A percentile compares a stretch with the other conserved stretches of the same genome.
Conservation (phyloP, 2,329 filamentous ascomycete species). For the Aspergillus fumigatiaffinis region DNA sequence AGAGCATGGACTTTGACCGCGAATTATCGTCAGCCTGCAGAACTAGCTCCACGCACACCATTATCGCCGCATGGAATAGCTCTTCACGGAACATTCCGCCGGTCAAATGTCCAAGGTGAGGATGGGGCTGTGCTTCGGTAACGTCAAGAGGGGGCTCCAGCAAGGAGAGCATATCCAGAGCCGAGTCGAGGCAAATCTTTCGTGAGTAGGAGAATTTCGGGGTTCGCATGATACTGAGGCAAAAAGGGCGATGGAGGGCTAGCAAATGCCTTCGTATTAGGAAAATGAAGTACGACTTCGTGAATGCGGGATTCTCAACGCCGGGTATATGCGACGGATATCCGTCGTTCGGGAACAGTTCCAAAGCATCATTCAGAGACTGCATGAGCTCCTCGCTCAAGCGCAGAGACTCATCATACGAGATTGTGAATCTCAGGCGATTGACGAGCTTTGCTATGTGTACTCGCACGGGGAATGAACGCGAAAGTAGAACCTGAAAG, state of each 20-base stretch:
- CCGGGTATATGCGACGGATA: conserved; percentile 4
- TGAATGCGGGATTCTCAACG: conserved; percentile 20
- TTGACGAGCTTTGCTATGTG: conserved; percentile 30
- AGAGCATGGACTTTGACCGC: conserved; percentile 2
- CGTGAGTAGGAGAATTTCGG: conserved; percentile 36
- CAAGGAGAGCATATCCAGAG: conserved; percentile 32
- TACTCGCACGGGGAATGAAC: conserved; percentile 26
- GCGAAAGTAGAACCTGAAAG: conserved; percentile 26
- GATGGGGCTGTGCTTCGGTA: conserved; percentile 18
- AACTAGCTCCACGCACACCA: conserved; percentile 30
- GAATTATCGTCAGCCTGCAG: conserved; percentile 26
- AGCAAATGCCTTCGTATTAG: conserved; percentile 54
- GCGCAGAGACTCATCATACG: conserved; percentile 31
- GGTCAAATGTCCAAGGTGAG: conserved; percentile 28
- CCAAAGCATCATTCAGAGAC: conserved; percentile 19
- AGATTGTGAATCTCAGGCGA: conserved; percentile 24
- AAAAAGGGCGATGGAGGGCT: conserved; percentile 48
- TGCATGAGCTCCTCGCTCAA: conserved; percentile 27
- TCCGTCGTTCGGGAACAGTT: conserved; percentile 20
- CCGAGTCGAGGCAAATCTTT: conserved; percentile 34
- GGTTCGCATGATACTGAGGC: conserved; percentile 28
- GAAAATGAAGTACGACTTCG: conserved; percentile 45
- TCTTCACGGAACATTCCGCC: conserved; percentile 36
- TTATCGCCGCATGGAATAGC: conserved; percentile 30
- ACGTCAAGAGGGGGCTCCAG: conserved; percentile 18